Percentiles rank a stretch among this genome's conserved stretches.
Conservation (phyloP, 2,329 filamentous ascomycete genomes). For the Emydomyces testavorans region DNA sequence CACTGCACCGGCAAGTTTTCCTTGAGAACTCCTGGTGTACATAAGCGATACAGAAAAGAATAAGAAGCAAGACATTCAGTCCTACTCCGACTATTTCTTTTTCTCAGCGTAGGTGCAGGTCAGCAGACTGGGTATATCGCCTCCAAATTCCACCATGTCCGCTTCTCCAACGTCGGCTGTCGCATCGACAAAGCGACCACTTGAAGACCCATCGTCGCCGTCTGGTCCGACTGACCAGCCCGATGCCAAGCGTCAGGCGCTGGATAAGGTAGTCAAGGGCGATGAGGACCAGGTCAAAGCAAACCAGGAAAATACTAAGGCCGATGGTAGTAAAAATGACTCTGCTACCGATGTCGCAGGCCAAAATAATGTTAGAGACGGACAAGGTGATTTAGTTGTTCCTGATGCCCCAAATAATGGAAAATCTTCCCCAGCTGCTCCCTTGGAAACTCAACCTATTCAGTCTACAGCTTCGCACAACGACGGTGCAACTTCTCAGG, state of each 20-base stretch:
- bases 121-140: conserved; percentile 14
- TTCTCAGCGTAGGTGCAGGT: conserved; percentile 29
- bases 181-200: conserved; percentile 64
- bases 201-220: conserved; percentile 93
- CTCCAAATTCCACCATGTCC: conserved; percentile 52
- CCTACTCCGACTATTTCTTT: conserved; percentile 29
- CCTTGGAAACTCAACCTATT: conserved; percentile 47
- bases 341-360: conserved; percentile 21
- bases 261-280: conserved; percentile 78
- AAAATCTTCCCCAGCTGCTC: conserved; percentile 35
- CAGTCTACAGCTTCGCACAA: conserved; percentile 46
- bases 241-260: conserved; percentile 88
- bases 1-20: conserved; percentile 81
- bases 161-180: conserved; percentile 45
- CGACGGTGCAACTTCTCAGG: conserved; percentile 38
- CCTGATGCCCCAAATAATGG: conserved; percentile 51
- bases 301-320: conserved; percentile 24
- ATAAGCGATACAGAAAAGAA: conserved; percentile 51
- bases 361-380: conserved; percentile 43
- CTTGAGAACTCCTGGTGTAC: conserved; percentile 78
- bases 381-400: conserved; percentile 57
- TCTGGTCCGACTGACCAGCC: conserved; percentile 85
- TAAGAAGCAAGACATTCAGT: conserved; percentile 35
- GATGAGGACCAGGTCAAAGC: conserved; percentile 39
- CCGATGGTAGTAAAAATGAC: conserved; percentile 36